A percentile compares a stretch with the other conserved stretches of the same genome.
phyloP scores from a whole-genome alignment of 148 eudicot genomes.

The Vaccinium vitisidaea region DNA sequence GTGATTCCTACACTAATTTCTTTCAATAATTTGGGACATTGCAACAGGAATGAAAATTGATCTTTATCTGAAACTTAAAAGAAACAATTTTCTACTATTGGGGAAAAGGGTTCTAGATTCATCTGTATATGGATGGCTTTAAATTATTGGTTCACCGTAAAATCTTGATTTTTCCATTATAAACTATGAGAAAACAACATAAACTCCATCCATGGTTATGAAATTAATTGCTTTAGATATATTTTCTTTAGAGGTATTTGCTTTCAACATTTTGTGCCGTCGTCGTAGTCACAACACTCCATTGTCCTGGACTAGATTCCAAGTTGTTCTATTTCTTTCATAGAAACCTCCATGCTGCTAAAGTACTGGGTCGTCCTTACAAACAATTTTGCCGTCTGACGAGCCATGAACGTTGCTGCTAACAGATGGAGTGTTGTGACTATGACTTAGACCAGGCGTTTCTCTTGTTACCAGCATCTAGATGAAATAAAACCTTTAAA shows the following conservation, averaged over 20 bases:
- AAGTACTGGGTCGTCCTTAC: constrained; percentile 6
- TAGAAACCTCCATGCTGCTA: not conserved
- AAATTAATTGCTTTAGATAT: not conserved
- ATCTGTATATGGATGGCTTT: not conserved
- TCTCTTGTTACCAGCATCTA: not conserved
- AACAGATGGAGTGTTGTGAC: constrained; percentile 31
- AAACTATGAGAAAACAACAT: not conserved
- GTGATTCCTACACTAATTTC: not conserved
- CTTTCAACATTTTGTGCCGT: not conserved
- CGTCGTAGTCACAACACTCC: not conserved
- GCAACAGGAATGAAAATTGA: not conserved
- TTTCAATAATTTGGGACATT: not conserved
- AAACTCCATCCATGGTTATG: not conserved
- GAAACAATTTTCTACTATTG: not conserved
- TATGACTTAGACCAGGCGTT: not conserved
- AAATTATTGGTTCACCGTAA: not conserved
- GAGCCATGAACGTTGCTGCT: constrained; percentile 51
- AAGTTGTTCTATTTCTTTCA: too few species aligned
- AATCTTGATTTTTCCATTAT: not conserved
- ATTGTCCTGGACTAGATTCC: not conserved
- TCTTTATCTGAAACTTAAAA: not conserved
- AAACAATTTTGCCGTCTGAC: constrained; percentile 47
- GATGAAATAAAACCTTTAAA: not conserved
- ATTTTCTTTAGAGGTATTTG: too few species aligned
- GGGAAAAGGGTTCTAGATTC: not conserved